Base-by-base conservation (phyloP, 768 basidiomycete genomes). In the Pleurotus salmoneostramineus region DNA sequence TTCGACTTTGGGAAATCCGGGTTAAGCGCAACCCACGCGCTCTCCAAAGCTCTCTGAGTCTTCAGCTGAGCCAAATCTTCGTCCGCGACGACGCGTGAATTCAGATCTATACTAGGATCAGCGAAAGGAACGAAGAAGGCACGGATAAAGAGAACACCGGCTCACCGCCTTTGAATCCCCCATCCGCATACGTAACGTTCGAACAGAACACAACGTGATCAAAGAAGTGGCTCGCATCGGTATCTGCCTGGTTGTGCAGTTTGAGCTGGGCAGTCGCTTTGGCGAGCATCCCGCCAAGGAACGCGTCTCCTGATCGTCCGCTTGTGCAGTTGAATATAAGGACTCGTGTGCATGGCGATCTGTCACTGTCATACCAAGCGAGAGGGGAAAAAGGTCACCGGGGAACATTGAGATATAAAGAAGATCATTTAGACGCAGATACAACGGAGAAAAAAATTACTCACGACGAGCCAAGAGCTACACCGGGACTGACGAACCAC, bases 261-360 rank as follows among this genome's bases (percentile, higher is more conserved):
- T 73, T 62, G 10, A 91, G 75, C 52, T 79, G 85, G 3, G 66
- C 65, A 5, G 74, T 70, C 27, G 83, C 78, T 32, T 79, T 81
- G 1, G 77, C 71, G 46, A 87, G 70, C 15, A 96, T 77, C 0
- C 81, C 71, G 10, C 70, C 71, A 14, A 99, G 76, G 70, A 99
- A 89, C 0, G 76, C 70, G 17, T 79, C 69, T 1, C 92, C 95
- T 10, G 93, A 90, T 37, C 97, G 85, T 10, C 95, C 96, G 55
- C 79, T 85, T 2, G 95, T 97, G 72, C 95, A 98, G 71, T 99
- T 99, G 76, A 99, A 99, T 17, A 99, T 80, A 37, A 98, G 76
- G 3, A 92, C 72, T 21, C 92, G 83, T 27, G 60, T 66, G 27
- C 71, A 68, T 44, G 65, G 65, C 43, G 61, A 71, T 31, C 68